Conservation (phyloP, 2,329 filamentous ascomycete genomes). For the Hypocreales sp. region DNA sequence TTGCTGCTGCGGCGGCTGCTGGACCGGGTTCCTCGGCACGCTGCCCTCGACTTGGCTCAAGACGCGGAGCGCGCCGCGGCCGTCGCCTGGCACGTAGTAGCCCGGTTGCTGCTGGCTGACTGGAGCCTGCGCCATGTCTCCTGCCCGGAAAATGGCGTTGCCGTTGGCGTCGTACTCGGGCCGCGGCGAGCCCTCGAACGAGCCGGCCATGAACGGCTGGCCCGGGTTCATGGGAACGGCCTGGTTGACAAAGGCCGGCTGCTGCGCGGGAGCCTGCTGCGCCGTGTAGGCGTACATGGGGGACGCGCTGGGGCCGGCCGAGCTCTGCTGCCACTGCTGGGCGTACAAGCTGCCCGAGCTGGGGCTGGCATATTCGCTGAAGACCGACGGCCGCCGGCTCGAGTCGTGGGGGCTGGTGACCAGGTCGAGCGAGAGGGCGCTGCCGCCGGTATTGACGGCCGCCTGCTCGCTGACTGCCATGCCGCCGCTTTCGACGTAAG, state of each 20-base stretch:
- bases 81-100: conserved; percentile 17
- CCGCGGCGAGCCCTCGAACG: conserved; percentile 19
- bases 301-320: conserved; percentile 23
- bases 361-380: conserved; percentile 30
- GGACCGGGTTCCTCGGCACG: conserved; percentile 9
- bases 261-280: conserved; percentile 17
- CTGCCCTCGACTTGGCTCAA: conserved; percentile 15
- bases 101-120: conserved; percentile 17
- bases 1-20: background rate
- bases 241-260: conserved; percentile 15
- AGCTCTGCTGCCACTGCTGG: conserved; percentile 27
- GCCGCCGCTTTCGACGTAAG: conserved; percentile 21
- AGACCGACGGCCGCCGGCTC: conserved; percentile 27
- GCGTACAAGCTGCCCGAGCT: conserved; percentile 23
- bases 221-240: conserved; percentile 15
- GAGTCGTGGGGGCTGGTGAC: conserved; percentile 27
- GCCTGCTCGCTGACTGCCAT: conserved; percentile 18
- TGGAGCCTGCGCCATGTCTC: conserved; percentile 13
- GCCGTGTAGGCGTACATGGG: conserved; percentile 30
- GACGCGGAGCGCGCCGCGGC: conserved; percentile 13
- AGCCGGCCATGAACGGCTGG: conserved; percentile 16
- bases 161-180: conserved; percentile 16
- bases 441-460: conserved; percentile 17
- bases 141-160: conserved; percentile 16
- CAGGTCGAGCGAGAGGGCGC: conserved; percentile 27